phyloP scores from a whole-genome alignment of 208 protist genomes.

The Angomonas ambiguus region DNA sequence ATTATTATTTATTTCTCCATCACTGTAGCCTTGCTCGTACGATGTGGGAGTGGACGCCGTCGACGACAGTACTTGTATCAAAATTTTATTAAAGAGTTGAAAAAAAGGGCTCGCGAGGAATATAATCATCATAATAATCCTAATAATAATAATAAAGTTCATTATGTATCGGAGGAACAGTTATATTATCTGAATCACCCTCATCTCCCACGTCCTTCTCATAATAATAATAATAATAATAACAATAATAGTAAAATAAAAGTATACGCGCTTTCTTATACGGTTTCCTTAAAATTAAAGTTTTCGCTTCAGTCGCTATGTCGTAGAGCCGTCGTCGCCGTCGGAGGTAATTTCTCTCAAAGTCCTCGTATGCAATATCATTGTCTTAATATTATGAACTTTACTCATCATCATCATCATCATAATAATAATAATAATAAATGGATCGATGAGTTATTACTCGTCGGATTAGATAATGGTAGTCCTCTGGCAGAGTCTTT shows the following conservation, averaged over 20 bases:
- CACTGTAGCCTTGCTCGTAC: conserved; percentile 55
- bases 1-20: conserved; percentile 71
- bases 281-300: not conserved
- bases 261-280: conserved; percentile 8
- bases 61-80: conserved; percentile 19
- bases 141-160: conserved; percentile 6
- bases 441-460: conserved; percentile 46
- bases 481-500: conserved; percentile 70
- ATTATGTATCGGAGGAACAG: not conserved
- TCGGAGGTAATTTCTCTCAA: conserved; percentile 86
- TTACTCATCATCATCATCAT: conserved; percentile 4
- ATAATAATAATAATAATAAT: conserved; percentile 1
- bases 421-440: conserved; percentile 2
- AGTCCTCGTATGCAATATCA: conserved; percentile 92
- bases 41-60: conserved; percentile 41
- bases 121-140: not conserved
- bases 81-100: not conserved
- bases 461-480: conserved; percentile 70
- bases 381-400: conserved; percentile 55
- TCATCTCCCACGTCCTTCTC: too few relatives aligned
- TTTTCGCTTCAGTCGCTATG: conserved; percentile 21
- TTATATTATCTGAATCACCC: not conserved
- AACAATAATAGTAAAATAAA: conserved; percentile 1
- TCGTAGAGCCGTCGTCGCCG: conserved; percentile 73
- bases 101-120: not conserved